Conservation (phyloP, 805 yeast species). For the Yamadazyma philogaea region DNA sequence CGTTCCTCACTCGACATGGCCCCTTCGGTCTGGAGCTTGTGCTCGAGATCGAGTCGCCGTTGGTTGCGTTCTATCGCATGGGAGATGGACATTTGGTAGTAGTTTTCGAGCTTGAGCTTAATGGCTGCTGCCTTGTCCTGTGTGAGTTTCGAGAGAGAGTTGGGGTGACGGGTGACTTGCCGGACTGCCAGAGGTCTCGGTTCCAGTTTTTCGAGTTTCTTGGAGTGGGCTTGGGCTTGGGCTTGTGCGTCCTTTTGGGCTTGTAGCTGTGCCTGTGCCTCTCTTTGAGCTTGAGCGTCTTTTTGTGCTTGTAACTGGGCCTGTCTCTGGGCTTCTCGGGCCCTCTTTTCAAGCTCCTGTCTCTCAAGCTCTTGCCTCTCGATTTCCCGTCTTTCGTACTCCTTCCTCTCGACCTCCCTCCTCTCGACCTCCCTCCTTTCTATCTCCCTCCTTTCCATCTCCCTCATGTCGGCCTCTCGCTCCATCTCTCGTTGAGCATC, state of each 20-base stretch:
- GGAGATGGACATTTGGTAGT: conserved; percentile 77
- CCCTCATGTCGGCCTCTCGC: conserved; percentile 1
- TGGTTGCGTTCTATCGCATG: conserved; percentile 96
- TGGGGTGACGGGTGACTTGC: conserved; percentile 87
- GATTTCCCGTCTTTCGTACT: conserved; percentile 3
- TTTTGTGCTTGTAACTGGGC: conserved; percentile 5
- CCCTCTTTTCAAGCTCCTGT: not conserved
- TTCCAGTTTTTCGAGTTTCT: too few relatives aligned
- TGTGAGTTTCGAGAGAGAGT: conserved; percentile 62
- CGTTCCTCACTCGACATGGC: conserved; percentile 74
- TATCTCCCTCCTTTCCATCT: conserved; percentile 4
- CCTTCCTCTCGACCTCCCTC: not conserved
- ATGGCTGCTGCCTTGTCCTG: conserved; percentile 85
- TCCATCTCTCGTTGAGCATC: too few relatives aligned
- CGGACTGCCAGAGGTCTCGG: conserved; percentile 26
- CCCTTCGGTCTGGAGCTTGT: conserved; percentile 62
- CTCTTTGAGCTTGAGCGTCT: conserved; percentile 2
- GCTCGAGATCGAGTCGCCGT: conserved; percentile 82
- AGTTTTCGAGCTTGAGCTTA: conserved; percentile 77
- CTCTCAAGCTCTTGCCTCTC: conserved; percentile 1
- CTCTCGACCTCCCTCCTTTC: not conserved
- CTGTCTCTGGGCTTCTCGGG: conserved; percentile 1
- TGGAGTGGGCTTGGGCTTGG: conserved; percentile 2
- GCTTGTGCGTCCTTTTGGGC: not conserved
- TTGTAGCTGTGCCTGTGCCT: not conserved